phyloP scores from a whole-genome alignment of 2,329 filamentous ascomycete genomes.

The Aureobasidium subglaciale region DNA sequence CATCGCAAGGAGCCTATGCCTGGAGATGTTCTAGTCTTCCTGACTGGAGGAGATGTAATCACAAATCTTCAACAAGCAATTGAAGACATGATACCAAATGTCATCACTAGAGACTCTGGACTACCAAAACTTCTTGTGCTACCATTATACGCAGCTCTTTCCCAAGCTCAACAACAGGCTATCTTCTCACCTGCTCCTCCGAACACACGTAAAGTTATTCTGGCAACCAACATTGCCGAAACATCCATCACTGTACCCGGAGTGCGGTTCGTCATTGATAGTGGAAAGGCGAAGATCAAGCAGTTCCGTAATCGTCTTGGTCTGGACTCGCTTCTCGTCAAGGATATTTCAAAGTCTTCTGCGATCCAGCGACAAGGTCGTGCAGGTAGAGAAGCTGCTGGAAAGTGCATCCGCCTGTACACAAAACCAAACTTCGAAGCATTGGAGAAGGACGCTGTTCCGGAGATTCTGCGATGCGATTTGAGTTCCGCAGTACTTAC shows the following conservation, averaged over 20 bases:
- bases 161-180: slow-evolving; percentile 75
- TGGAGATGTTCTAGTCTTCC: slow-evolving; percentile 85
- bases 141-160: slow-evolving; percentile 83
- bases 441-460: slow-evolving; percentile 66
- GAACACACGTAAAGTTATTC: slow-evolving; percentile 78
- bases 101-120: slow-evolving; percentile 54
- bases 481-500: slow-evolving; percentile 78
- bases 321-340: slow-evolving; percentile 82
- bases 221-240: slow-evolving; percentile 97
- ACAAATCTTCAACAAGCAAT: slow-evolving; percentile 73
- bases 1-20: slow-evolving; percentile 85
- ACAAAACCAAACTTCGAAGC: slow-evolving; percentile 67
- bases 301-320: slow-evolving; percentile 78
- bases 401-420: slow-evolving; percentile 85
- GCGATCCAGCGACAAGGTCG: slow-evolving; percentile 87
- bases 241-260: slow-evolving; percentile 94
- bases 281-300: slow-evolving; percentile 90
- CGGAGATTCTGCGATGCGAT: slow-evolving; percentile 88
- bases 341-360: slow-evolving; percentile 87
- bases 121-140: slow-evolving; percentile 65
- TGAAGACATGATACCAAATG: slow-evolving; percentile 65
- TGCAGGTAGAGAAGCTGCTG: slow-evolving; percentile 84
- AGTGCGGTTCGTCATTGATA: slow-evolving; percentile 84
- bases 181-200: slow-evolving; percentile 72
- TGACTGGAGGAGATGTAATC: slow-evolving; percentile 90